These are phyloP conservation scores for Neofusicoccum ribis DNA, from an alignment of 2,329 filamentous ascomycete genomes.

Conservation along the genomic window DNA sequence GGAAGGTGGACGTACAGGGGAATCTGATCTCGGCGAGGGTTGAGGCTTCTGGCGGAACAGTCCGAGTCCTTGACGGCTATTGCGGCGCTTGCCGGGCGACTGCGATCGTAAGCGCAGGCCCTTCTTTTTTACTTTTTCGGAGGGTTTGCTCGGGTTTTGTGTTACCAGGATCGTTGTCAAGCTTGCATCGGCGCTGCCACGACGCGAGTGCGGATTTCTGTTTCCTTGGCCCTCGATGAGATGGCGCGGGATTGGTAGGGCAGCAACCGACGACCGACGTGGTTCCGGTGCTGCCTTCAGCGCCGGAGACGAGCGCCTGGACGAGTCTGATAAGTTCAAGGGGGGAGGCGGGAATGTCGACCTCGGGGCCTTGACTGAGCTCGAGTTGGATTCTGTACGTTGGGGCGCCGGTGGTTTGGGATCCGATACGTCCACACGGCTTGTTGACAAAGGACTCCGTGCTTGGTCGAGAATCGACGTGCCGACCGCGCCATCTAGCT, in stretches of 20 bases:
- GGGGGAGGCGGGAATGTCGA: slow-evolving; percentile 1
- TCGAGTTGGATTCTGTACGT: slow-evolving; percentile 5
- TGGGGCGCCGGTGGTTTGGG: not conserved
- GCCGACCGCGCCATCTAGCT: slow-evolving; percentile 23
- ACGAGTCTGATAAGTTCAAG: slow-evolving; percentile 23
- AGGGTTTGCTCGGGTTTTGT: slow-evolving; percentile 32
- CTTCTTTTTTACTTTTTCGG: slow-evolving; percentile 26
- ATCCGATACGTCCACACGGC: slow-evolving; percentile 22
- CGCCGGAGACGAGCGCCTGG: slow-evolving; percentile 33
- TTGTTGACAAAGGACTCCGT: slow-evolving; percentile 36
- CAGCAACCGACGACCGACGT: slow-evolving; percentile 32
- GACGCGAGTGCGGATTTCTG: slow-evolving; percentile 34
- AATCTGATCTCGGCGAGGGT: slow-evolving; percentile 17
- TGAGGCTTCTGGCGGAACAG: slow-evolving; percentile 8
- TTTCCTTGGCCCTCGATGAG: slow-evolving; percentile 31
- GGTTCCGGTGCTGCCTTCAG: slow-evolving; percentile 26
- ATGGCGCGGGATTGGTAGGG: slow-evolving; percentile 24
- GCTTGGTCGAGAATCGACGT: slow-evolving; percentile 28
- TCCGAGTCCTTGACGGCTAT: slow-evolving; percentile 18
- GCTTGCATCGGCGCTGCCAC: slow-evolving; percentile 41
- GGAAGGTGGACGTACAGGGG: slow-evolving; percentile 19
- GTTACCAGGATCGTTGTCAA: slow-evolving; percentile 41
- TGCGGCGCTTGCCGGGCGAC: slow-evolving; percentile 20
- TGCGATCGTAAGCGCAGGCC: slow-evolving; percentile 20
- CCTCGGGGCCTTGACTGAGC: slow-evolving; percentile 10